Evolutionary conservation across 768 basidiomycete genomes (phyloP), one percentile per base, ranked within the genome.

Genomic region (Sarcodon sp.): DNA sequence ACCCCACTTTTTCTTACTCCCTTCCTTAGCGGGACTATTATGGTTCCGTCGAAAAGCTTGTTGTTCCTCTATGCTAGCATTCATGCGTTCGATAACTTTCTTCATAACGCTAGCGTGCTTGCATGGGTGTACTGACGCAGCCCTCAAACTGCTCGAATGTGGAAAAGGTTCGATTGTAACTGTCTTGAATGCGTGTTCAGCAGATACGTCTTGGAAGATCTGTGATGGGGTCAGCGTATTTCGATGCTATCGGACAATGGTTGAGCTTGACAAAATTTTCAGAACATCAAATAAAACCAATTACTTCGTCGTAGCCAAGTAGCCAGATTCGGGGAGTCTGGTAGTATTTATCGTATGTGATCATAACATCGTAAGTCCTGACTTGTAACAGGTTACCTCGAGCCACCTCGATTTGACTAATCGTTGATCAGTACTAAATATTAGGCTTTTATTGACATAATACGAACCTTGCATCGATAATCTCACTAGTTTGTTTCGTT

Each of bases 71-170:
- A 91, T 84, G 52, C 80, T 80, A 54, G 77, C 79, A 66, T 98
- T 96, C 92, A 98, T 97, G 49, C 94, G 78, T 64, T 98, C 94
- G 60, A 98, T 97, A 52, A 98, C 90, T 64, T 97, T 98, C 77
- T 96, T 97, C 96, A 99, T 99, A 50, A 99, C 96, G 63, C 83
- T 89, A 1, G 92, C 87, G 64, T 99, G 94, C 61, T 96, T 97
- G 77, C 94, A 99, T 2, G 94, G 94, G 63, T 99, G 94, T 9
- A 99, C 94, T 0, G 87, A 91, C 0, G 93, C 96, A 1, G 84
- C 81, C 60, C 89, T 83, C 43, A 93, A 73, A 9, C 83, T 79
- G 1, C 77, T 68, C 0, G 86, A 87, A 65, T 97, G 92, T n/a
- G 93, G 91, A 77, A 99, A 99, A 0, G 84, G 78, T 63, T 99